These are phyloP conservation scores for Clavispora phyllophila DNA, from an alignment of 805 yeast genomes.

Conservation along the genomic window DNA sequence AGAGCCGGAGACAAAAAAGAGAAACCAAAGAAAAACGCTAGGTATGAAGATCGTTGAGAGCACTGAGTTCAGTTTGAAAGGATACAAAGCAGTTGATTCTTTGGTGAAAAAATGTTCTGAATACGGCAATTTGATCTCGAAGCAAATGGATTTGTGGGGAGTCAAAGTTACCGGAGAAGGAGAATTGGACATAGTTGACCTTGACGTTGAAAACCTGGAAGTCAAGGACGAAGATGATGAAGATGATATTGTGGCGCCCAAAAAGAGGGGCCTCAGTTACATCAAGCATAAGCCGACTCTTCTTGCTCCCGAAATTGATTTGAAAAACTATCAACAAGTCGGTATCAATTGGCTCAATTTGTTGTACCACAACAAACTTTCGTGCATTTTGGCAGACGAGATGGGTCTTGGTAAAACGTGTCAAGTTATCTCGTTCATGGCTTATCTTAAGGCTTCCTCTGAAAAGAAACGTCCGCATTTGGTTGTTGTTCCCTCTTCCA, in stretches of 20 bases:
- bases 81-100: constrained; percentile 94
- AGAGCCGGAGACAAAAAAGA: constrained; percentile 30
- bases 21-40: constrained; percentile 40
- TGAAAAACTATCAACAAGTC: constrained; percentile 92
- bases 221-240: constrained; percentile 24
- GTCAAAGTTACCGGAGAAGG: constrained; percentile 67
- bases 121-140: constrained; percentile 65
- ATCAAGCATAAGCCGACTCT: constrained; percentile 69
- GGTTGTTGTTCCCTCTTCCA: constrained; percentile 93
- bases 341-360: constrained; percentile 91
- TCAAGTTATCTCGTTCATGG: constrained; percentile 89
- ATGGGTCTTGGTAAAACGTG: constrained; percentile 98
- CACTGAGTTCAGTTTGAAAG: constrained; percentile 65
- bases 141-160: constrained; percentile 83
- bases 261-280: constrained; percentile 31
- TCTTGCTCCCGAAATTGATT: constrained; percentile 55
- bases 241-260: constrained; percentile 27
- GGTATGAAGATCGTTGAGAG: constrained; percentile 75
- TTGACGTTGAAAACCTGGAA: constrained; percentile 24
- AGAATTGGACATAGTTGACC: constrained; percentile 60
- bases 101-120: constrained; percentile 76
- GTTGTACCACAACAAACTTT: constrained; percentile 69
- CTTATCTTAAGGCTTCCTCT: constrained; percentile 71
- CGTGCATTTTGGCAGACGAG: constrained; percentile 96
- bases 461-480: constrained; percentile 70